Evolutionary conservation across 176 grass and related monocot species (phyloP), one percentile per base, ranked within the genome.

Genomic region (Coix lacrymajobi): DNA sequence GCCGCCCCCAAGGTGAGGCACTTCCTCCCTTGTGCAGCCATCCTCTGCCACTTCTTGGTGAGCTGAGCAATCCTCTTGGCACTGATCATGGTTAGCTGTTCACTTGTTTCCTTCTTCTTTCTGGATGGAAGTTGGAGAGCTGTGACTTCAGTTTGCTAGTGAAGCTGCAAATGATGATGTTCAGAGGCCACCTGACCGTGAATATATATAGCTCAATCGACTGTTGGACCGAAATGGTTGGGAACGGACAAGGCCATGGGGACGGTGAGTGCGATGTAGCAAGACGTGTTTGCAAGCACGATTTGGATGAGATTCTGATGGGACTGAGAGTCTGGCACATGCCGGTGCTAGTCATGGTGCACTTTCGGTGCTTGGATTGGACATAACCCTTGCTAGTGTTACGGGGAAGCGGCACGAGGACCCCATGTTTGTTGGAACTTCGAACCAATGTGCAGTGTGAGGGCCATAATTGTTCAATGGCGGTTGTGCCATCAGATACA

Each of bases 11-110:
- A 68, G 15, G 34, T 32, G 20, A 89, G 62, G 69, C 62, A 79
- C 81, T 73, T 48, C 26, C 43, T 73, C 30, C 77, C 70, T 6
- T 80, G 41, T 15, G 69, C 48, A 25, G 51, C 61, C 41, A 89
- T 79, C 78, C 83, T 94, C 49, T 87, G 87, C 89, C 92, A 94
- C 76, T 94, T 91, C 79, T 84, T 91, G 34, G 44, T 57, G 33
- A 93, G 71, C 41, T 93, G 75, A 80, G 67, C 31, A 44, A 93
- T 75, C 75, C 75, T 93, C 80, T 85, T 94, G 19, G 73, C 15
- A 56, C 70, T 87, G 73, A 87, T 60, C 89, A 89, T 92, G 70
- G 26, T 89, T 82, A 29, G 9, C 34, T 15, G 12, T 29, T 45
- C 0, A 3, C 20, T 24, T 19, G 0, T 14, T 41, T 44, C 25